A percentile compares a stretch with the other conserved stretches of the same genome.
Evolutionary conservation across 2,329 filamentous ascomycete species (phyloP).

Genomic region (Bipolaris gigantea): DNA sequence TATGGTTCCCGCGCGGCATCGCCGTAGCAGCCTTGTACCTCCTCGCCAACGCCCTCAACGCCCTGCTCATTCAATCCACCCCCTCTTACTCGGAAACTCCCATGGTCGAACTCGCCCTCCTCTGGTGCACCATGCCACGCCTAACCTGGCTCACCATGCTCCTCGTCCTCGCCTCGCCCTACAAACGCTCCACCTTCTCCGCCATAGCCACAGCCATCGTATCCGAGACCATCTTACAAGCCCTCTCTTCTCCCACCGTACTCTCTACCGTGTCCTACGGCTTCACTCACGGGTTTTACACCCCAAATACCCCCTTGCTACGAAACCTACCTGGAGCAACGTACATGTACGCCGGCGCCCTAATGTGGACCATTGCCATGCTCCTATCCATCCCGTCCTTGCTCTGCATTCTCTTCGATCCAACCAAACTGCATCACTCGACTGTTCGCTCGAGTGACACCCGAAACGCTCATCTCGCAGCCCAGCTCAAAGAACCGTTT

Average conservation of each 20-base stretch:
- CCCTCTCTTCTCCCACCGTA: constrained; percentile 26
- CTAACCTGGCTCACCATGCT: constrained; percentile 28
- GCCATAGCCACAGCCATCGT: constrained; percentile 22
- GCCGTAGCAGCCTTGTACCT: constrained; percentile 26
- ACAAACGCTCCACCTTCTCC: constrained; percentile 14
- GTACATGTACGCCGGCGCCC: constrained; percentile 36
- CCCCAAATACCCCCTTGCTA: constrained; percentile 12
- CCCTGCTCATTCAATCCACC: constrained; percentile 23
- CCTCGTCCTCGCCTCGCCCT: constrained; percentile 15
- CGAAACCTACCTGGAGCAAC: constrained; percentile 20
- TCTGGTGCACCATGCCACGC: constrained; percentile 41
- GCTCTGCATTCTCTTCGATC: constrained; percentile 5
- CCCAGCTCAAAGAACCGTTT: constrained; percentile 3
- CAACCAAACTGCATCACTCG: neutral
- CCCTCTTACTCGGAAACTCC: constrained; percentile 26
- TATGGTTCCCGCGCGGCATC: constrained; percentile 26
- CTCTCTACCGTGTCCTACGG: constrained; percentile 34
- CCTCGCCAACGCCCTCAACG: constrained; percentile 27
- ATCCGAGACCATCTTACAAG: constrained; percentile 33
- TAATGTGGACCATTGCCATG: constrained; percentile 29
- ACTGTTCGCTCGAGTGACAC: neutral
- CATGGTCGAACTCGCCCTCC: constrained; percentile 28
- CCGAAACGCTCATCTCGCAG: neutral
- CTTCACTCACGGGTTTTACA: constrained; percentile 34
- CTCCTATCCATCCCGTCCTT: constrained; percentile 7